Percentiles rank a stretch among this genome's conserved stretches.
These are phyloP conservation scores for Yamagishiella unicocca DNA, from an alignment of 139 green algal species.

Conservation along the genomic window DNA sequence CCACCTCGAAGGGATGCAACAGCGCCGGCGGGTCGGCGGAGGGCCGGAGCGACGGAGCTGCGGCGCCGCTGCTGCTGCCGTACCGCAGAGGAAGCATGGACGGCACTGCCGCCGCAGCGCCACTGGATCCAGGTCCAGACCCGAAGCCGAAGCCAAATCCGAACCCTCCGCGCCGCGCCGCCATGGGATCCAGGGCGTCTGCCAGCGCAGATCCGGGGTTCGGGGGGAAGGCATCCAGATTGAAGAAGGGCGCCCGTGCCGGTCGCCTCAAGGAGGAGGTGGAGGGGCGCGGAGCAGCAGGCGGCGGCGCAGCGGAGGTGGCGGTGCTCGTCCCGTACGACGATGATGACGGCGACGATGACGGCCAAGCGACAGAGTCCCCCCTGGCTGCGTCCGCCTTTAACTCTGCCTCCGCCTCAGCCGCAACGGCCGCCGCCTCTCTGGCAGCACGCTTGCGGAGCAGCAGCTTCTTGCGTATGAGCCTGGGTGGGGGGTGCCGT, in stretches of 20 bases:
- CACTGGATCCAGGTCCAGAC: not conserved
- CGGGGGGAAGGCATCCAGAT: not conserved
- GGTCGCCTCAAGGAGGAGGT: too few species aligned
- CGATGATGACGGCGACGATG: too few species aligned
- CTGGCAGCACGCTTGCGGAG: not conserved
- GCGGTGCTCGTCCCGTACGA: too few species aligned
- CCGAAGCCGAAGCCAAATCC: not conserved
- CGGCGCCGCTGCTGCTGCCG: not conserved
- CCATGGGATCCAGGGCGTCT: constrained; percentile 10
- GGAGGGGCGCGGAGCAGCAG: too few species aligned
- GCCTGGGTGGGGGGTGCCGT: too few species aligned
- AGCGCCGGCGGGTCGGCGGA: not conserved
- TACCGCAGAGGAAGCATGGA: not conserved
- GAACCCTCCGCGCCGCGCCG: too few species aligned
- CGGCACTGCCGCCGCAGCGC: not conserved
- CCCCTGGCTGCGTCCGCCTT: too few species aligned
- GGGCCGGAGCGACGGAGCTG: not conserved
- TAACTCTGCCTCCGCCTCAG: not conserved
- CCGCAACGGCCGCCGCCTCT: not conserved
- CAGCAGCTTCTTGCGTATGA: constrained; percentile 34
- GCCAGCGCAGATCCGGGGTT: not conserved
- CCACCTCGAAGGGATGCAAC: constrained; percentile 26
- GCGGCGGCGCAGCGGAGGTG: too few species aligned
- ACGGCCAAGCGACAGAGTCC: too few species aligned
- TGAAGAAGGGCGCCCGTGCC: constrained; percentile 8